phyloP scores from a whole-genome alignment of 1,284 basidiomycete genomes.

The Caloboletus firmus region DNA sequence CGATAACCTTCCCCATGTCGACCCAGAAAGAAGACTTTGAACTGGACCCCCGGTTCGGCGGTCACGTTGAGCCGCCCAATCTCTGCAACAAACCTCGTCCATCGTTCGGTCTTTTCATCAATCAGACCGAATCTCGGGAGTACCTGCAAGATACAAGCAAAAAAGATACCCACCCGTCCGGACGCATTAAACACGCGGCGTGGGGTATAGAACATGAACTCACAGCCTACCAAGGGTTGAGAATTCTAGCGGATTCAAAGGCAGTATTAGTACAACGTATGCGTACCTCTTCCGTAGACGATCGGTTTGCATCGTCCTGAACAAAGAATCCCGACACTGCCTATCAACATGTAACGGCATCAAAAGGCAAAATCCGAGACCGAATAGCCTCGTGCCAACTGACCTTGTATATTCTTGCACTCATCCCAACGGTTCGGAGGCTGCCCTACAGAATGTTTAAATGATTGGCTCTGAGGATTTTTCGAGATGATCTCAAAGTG shows the following conservation, averaged over 20 bases:
- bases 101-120: constrained; percentile 51
- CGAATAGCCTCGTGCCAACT: not conserved
- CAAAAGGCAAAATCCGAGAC: not conserved
- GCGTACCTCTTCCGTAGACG: constrained; percentile 11
- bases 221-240: constrained; percentile 17
- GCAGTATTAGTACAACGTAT: not conserved
- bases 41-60: constrained; percentile 40
- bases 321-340: constrained; percentile 24
- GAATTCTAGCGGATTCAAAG: not conserved
- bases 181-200: not conserved
- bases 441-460: not conserved
- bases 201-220: not conserved
- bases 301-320: constrained; percentile 16
- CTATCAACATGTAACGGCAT: constrained; percentile 4
- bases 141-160: constrained; percentile 38
- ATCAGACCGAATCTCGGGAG: constrained; percentile 63
- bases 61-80: constrained; percentile 49
- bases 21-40: constrained; percentile 67
- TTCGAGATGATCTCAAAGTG: no score
- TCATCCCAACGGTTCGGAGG: constrained; percentile 6
- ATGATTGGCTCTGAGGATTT: no score
- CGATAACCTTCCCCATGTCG: constrained; percentile 71
- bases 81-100: constrained; percentile 47
- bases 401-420: constrained; percentile 14
- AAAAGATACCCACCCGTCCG: not conserved